A percentile compares a stretch with the other conserved stretches of the same genome.
These are phyloP conservation scores for Helotiales sp. DNA, from an alignment of 2,329 filamentous ascomycete genomes.

Conservation along the genomic window DNA sequence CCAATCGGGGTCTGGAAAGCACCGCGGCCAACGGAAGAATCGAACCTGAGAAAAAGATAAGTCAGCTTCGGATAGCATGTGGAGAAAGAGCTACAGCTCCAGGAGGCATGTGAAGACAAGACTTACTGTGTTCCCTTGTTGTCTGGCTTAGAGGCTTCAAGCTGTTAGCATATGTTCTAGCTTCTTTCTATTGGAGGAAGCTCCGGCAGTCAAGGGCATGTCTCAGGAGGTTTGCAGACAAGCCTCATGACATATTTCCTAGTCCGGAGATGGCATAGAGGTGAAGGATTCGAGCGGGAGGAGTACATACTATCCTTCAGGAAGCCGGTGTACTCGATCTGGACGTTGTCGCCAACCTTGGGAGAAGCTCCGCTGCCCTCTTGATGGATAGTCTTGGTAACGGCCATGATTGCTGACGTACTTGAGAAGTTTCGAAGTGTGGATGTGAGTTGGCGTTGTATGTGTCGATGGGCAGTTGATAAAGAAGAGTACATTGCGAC, in stretches of 20 bases:
- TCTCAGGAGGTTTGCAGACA: no score
- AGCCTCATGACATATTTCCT: no score
- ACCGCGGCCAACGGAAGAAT: conserved; percentile 76
- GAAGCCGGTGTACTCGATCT: conserved; percentile 90
- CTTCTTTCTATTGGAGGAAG: no score
- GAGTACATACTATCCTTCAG: conserved; percentile 78
- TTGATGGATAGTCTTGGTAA: conserved; percentile 64
- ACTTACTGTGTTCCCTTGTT: conserved; percentile 73
- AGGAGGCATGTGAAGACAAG: conserved; percentile 4
- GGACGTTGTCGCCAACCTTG: conserved; percentile 67
- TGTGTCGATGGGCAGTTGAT: background rate
- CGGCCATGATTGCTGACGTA: conserved; percentile 58
- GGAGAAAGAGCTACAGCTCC: background rate
- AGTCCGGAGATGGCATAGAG: no score
- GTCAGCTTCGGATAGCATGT: background rate
- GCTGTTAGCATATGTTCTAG: no score
- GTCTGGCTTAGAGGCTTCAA: conserved; percentile 52
- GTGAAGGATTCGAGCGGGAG: no score
- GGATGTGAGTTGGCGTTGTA: conserved; percentile 6
- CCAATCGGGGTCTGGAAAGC: conserved; percentile 80
- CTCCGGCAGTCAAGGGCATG: no score
- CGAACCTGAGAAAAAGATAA: conserved; percentile 64
- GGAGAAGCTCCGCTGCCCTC: conserved; percentile 66
- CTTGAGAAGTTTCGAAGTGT: conserved; percentile 26
- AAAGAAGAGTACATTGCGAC: conserved; percentile 5